Evolutionary conservation across 2,329 filamentous ascomycete genomes (phyloP).

Genomic region (Leptodontidium sp.): DNA sequence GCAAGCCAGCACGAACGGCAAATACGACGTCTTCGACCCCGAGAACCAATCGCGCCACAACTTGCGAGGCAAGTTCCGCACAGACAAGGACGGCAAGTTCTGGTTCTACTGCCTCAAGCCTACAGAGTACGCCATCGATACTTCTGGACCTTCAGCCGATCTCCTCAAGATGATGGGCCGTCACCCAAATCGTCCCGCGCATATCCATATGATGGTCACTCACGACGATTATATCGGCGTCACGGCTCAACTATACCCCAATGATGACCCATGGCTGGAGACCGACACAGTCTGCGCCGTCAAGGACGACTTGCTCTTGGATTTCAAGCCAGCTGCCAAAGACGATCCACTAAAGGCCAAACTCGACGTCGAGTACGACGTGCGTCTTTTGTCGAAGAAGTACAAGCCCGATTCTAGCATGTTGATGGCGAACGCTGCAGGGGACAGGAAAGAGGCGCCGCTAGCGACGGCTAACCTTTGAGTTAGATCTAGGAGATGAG

Average conservation of each 20-base stretch:
- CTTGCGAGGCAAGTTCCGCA: constrained; percentile 66
- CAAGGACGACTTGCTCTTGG: constrained; percentile 58
- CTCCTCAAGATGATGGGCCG: constrained; percentile 63
- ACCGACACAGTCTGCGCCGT: constrained; percentile 63
- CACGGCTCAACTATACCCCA: constrained; percentile 80
- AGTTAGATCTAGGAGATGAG: not conserved
- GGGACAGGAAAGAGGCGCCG: constrained; percentile 21
- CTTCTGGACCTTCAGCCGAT: constrained; percentile 61
- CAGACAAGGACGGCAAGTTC: constrained; percentile 64
- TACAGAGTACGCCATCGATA: constrained; percentile 50
- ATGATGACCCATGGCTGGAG: constrained; percentile 66
- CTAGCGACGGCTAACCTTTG: not conserved
- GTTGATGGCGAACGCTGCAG: constrained; percentile 37
- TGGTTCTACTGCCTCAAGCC: constrained; percentile 57
- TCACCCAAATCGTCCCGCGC: constrained; percentile 64
- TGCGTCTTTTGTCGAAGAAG: constrained; percentile 29
- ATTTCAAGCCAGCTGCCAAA: constrained; percentile 46
- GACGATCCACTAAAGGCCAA: constrained; percentile 21
- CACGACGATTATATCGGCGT: constrained; percentile 70
- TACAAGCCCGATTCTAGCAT: constrained; percentile 46
- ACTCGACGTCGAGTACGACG: constrained; percentile 28
- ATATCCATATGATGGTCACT: constrained; percentile 65
- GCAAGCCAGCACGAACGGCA: constrained; percentile 66
- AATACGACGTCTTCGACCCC: constrained; percentile 69
- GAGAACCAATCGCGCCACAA: constrained; percentile 67